Base-by-base conservation (phyloP, 352 stramenopile genomes). In the Pythium aphanidermatum region DNA sequence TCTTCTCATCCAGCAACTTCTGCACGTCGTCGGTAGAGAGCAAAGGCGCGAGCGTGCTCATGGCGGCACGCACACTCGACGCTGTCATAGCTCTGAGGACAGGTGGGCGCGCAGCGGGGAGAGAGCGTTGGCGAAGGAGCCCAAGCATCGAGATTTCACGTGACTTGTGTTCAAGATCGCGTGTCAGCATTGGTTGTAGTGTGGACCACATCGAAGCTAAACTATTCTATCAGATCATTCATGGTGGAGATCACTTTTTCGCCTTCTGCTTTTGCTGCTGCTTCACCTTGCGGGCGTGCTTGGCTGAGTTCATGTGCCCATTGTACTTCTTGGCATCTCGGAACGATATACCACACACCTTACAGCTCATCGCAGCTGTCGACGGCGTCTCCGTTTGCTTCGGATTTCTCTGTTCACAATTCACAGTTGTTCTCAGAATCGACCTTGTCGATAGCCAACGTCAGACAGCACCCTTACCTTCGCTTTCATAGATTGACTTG, bases 241-340 rank as follows among this genome's bases (percentile, higher is more conserved):
- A 37, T 14, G 37, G 35, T 21, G 17, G 17, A 7, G n/a, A 5
- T 27, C 26, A 51, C 25, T 42, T 34, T 20, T 45, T 50, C 40
- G 57, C 53, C 25, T 50, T 44, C 26, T 55, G 31, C 27, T 81
- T 83, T 38, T 75, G 80, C n/a, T 70, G 46, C 17, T 64, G 58
- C 36, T 87, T 87, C 9, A 83, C 69, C 42, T 74, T 77, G 37
- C 79, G 77, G 13, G 77, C 70, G 51, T 92, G 80, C 49, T 92
- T 92, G 34, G 73, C 68, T n/a, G 80, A 89, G 56, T 92, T 92
- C 57, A 89, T 76, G 61, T 92, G 80, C 23, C 69, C 77, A 33
- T 92, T 92, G 72, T 80, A 92, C 55, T 88, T 89, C 58, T 86
- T 90, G 23, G 70, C 39, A 43, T 86, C 69, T 9, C 64, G 62